Conservation (phyloP, 768 basidiomycete genomes). For the Trametes meyenii region DNA sequence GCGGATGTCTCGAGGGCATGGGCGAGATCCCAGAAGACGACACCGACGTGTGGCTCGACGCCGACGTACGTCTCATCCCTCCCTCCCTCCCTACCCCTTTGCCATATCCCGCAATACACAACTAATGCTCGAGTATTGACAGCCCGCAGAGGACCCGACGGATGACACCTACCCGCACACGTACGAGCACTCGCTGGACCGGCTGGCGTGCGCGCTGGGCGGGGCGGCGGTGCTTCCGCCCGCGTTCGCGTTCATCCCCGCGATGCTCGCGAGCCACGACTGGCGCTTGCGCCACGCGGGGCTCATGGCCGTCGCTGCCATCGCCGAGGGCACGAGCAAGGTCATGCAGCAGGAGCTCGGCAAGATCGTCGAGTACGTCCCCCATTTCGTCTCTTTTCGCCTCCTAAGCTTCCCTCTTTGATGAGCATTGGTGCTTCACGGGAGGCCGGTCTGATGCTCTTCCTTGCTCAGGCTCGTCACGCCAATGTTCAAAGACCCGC, state of each 20-base stretch:
- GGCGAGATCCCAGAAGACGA: slow-evolving; percentile 71
- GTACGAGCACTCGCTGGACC: slow-evolving; percentile 83
- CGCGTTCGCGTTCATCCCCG: slow-evolving; percentile 81
- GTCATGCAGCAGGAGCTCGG: slow-evolving; percentile 82
- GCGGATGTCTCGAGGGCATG: slow-evolving; percentile 83
- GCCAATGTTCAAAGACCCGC: slow-evolving; percentile 76
- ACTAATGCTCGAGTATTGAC: slow-evolving; percentile 12
- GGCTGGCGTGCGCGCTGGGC: slow-evolving; percentile 79
- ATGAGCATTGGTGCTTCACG: not conserved
- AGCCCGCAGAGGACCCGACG: slow-evolving; percentile 66
- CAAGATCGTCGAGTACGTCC: slow-evolving; percentile 76
- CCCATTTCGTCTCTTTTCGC: not conserved
- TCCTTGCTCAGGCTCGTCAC: slow-evolving; percentile 58
- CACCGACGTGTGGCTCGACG: slow-evolving; percentile 64
- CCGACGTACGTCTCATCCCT: slow-evolving; percentile 59
- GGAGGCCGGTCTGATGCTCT: slow-evolving; percentile 19
- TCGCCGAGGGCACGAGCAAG: slow-evolving; percentile 83
- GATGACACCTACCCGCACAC: slow-evolving; percentile 72
- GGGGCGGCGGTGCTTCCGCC: slow-evolving; percentile 76
- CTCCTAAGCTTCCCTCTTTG: too few species aligned
- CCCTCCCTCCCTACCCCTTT: not conserved
- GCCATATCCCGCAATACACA: too few species aligned
- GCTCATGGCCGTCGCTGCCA: slow-evolving; percentile 82
- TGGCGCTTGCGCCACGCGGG: slow-evolving; percentile 88
- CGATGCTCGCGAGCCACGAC: slow-evolving; percentile 79